Percentiles rank a stretch among this genome's conserved stretches.
Conservation (phyloP, 2,329 filamentous ascomycete genomes). For the Cytospora schulzeri region DNA sequence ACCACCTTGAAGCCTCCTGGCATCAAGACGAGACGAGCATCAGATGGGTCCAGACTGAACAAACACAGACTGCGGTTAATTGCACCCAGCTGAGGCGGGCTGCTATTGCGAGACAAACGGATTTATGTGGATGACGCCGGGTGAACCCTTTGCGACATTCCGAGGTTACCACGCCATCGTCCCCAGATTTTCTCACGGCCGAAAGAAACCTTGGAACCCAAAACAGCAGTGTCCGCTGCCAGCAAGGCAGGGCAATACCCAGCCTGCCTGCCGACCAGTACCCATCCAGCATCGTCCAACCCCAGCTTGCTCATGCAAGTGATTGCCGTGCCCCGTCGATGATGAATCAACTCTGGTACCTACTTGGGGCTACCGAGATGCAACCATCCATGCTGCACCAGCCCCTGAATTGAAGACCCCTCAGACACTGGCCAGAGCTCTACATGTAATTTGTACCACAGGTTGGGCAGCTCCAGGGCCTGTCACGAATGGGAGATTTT, state of each 20-base stretch:
- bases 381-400: constrained; percentile 23
- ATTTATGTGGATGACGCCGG: neutral
- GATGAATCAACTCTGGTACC: constrained; percentile 13
- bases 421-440: constrained; percentile 8
- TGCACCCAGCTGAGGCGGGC: constrained; percentile 14
- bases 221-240: neutral
- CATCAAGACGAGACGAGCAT: neutral
- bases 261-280: neutral
- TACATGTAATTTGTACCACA: neutral
- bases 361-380: constrained; percentile 14
- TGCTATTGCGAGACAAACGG: constrained; percentile 16
- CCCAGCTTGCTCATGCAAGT: constrained; percentile 24
- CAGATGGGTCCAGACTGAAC: neutral
- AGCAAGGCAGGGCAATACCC: neutral
- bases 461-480: constrained; percentile 9
- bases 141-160: constrained; percentile 6
- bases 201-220: neutral
- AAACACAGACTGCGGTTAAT: constrained; percentile 9
- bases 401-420: constrained; percentile 19
- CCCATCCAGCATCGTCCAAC: neutral
- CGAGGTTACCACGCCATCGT: neutral
- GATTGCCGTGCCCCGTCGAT: constrained; percentile 21
- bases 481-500: constrained; percentile 14
- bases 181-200: constrained; percentile 10
- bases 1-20: neutral